Evolutionary conservation across 306 rosid genomes (phyloP).

Genomic region (Prosopis cineraria): DNA sequence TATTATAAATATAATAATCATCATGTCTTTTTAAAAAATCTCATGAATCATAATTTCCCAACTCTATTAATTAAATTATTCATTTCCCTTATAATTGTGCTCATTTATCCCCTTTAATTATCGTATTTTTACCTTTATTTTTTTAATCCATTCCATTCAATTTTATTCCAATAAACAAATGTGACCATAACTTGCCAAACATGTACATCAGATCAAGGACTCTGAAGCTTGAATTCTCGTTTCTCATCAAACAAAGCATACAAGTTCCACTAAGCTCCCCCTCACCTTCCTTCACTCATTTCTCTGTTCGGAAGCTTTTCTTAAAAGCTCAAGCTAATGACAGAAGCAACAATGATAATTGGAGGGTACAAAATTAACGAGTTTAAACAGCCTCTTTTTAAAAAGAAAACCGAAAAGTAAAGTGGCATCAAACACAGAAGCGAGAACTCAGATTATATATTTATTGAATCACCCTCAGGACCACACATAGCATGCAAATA

Average conservation of each 20-base stretch:
- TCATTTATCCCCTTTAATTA: no score
- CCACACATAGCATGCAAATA: neutral
- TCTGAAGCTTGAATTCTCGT: no score
- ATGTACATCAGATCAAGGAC: no score
- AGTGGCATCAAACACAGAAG: constrained; percentile 10
- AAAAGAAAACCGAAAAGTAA: neutral
- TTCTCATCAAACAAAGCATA: neutral
- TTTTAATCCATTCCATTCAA: no score
- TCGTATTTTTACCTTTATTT: no score
- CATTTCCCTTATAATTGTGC: no score
- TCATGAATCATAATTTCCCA: no score
- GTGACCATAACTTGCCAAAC: no score
- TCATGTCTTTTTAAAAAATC: no score
- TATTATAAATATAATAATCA: no score
- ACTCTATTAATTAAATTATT: no score
- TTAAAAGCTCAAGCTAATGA: neutral
- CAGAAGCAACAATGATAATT: neutral
- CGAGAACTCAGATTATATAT: constrained; percentile 18
- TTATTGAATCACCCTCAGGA: neutral
- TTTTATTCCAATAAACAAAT: no score
- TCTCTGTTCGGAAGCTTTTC: neutral
- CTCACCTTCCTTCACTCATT: neutral
- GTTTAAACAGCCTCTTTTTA: neutral
- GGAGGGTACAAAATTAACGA: neutral
- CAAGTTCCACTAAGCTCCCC: neutral